These are phyloP conservation scores for Candida xiaguanensis DNA, from an alignment of 805 yeast genomes.

Conservation along the genomic window DNA sequence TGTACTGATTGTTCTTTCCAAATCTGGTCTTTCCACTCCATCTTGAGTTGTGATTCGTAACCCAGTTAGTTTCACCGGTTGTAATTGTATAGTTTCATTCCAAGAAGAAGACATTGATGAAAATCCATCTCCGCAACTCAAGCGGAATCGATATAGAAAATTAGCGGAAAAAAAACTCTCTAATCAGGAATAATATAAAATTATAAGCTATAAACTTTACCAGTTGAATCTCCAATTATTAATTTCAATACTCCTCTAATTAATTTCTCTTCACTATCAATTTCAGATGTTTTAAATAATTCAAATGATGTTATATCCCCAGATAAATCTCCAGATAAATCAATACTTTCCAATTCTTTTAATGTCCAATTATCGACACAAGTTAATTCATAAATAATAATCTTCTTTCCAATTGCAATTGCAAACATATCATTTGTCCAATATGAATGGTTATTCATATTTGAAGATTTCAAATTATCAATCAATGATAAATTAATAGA, in stretches of 20 bases:
- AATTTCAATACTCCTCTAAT: constrained; percentile 37
- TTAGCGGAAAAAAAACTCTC: background rate
- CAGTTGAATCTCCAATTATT: constrained; percentile 52
- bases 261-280: constrained; percentile 34
- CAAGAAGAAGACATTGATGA: background rate
- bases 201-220: constrained; percentile 39
- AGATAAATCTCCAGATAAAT: constrained; percentile 6
- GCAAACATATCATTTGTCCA: constrained; percentile 37
- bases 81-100: constrained; percentile 1
- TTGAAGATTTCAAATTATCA: constrained; percentile 19
- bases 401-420: constrained; percentile 15
- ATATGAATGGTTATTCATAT: constrained; percentile 25
- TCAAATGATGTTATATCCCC: constrained; percentile 27
- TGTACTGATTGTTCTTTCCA: background rate
- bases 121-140: background rate
- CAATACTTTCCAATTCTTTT: constrained; percentile 7
- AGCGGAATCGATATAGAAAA: background rate
- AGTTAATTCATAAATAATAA: constrained; percentile 21
- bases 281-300: constrained; percentile 23
- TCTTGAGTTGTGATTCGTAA: background rate
- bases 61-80: background rate
- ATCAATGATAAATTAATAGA: constrained; percentile 25
- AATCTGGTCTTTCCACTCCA: background rate
- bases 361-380: constrained; percentile 15
- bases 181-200: background rate